Evolutionary conservation across 1,284 basidiomycete genomes (phyloP), one percentile per base, ranked within the genome.

Genomic region (Waitea zeae): DNA sequence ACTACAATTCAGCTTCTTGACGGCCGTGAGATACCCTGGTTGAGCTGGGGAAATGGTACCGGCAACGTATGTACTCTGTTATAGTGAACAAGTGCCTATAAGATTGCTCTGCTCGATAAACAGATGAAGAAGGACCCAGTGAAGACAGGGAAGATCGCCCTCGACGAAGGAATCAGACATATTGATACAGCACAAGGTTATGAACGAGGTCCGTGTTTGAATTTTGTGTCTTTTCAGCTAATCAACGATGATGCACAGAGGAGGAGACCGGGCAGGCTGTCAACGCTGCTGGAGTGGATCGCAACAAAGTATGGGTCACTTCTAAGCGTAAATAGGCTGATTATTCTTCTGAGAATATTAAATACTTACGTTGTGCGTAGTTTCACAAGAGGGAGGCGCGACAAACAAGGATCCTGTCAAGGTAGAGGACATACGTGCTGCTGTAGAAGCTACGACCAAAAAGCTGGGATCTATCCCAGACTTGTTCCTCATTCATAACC

Each of bases 381-480:
- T 36, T 31, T 50, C 31, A 5, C 19, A 17, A 14, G 30, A 29
- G 37, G 42, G 17, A 4, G 29, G 34, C 5, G 20, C 17, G 20
- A 26, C 14, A 26, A 18, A 30, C 6, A 35, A 30, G 14, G 20
- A 37, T 5, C 37, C 45, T 13, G 24, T 46, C 12, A 41, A 49
- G 0, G 20, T 47, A 1, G 42, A 51, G 26, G 43, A 52, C 15
- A 47, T 56, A 4, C 45, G 49, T 7, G 39, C 41, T 4, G 48
- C 48, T 7, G 42, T 64, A 15, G 44, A 50, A 26, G 48, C 39
- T n/a, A 54, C 57, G 3, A 40, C 58, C 20, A 43, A 50, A 35
- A 51, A 57, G 42, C 57, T 72, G 3, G 61, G 59, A 9, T 46
- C 52, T 17, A 56, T 59, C 36, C 58, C 62, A 31, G 64, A 66